Evolutionary conservation across 169 alveolate species (phyloP).

Genomic region (Cystoisospora suis): DNA sequence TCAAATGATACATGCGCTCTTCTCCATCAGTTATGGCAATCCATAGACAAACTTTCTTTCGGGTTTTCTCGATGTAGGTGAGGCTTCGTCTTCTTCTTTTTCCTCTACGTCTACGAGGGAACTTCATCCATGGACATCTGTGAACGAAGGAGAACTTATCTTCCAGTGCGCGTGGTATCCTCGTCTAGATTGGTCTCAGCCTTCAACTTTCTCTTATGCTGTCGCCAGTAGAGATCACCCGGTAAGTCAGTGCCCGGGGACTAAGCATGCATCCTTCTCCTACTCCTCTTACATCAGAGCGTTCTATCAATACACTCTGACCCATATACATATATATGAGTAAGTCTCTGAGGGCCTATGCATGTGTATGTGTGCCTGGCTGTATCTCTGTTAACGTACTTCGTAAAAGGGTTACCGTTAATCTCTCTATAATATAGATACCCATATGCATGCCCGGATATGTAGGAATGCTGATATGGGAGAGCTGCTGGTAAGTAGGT

Average conservation of each 20-base stretch:
- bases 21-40: no score
- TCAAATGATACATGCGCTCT: no score
- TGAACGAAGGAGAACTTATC: conserved; percentile 41
- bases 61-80: no score
- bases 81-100: neutral
- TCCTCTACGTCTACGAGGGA: neutral
- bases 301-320: neutral
- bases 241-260: neutral
- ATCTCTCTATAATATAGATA: no score
- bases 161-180: conserved; percentile 54
- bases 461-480: no score
- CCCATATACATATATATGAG: neutral
- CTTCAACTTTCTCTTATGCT: conserved; percentile 37
- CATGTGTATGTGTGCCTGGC: neutral
- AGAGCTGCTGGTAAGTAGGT: no score
- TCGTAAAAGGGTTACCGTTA: neutral
- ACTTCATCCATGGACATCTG: conserved; percentile 26
- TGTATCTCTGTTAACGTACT: neutral
- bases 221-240: conserved; percentile 52
- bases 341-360: no score
- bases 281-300: neutral
- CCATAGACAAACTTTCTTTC: no score
- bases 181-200: conserved; percentile 29
- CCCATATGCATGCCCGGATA: no score
- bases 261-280: neutral